Evolutionary conservation across 495 filamentous ascomycete genomes (phyloP).

Genomic region (Articulospora tetracladia): DNA sequence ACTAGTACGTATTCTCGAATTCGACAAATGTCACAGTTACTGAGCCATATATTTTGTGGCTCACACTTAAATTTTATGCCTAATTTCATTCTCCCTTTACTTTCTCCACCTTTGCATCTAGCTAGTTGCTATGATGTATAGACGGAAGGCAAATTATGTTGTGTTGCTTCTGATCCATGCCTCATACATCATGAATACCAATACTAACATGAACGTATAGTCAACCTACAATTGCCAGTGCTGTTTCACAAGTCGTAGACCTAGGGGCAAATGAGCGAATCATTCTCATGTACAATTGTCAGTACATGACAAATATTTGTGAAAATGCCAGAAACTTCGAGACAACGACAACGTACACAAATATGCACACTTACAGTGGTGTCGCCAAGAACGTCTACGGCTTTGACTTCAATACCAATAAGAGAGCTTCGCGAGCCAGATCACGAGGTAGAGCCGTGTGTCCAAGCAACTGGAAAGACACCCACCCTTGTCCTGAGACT

Average conservation of each 20-base stretch:
- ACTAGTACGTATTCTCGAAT: too few relatives aligned
- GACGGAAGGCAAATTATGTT: too few relatives aligned
- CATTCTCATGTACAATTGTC: slow-evolving; percentile 4
- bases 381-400: slow-evolving; percentile 6
- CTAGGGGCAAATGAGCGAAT: background rate
- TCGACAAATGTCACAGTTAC: too few relatives aligned
- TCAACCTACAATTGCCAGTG: background rate
- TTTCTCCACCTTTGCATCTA: too few relatives aligned
- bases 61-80: too few relatives aligned
- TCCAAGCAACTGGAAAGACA: background rate
- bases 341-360: background rate
- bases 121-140: too few relatives aligned
- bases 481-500: slow-evolving; percentile 8
- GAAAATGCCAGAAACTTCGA: slow-evolving; percentile 8
- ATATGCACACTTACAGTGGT: slow-evolving; percentile 5
- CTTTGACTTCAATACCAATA: slow-evolving; percentile 10
- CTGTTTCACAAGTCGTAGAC: background rate
- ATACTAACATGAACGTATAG: too few relatives aligned
- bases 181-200: too few relatives aligned
- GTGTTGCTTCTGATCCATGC: too few relatives aligned
- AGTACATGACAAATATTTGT: slow-evolving; percentile 12
- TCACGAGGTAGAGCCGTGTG: background rate
- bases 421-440: background rate
- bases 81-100: too few relatives aligned
- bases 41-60: too few relatives aligned